phyloP scores from a whole-genome alignment of 2,329 filamentous ascomycete species.

The Plenodomus tracheiphilus region DNA sequence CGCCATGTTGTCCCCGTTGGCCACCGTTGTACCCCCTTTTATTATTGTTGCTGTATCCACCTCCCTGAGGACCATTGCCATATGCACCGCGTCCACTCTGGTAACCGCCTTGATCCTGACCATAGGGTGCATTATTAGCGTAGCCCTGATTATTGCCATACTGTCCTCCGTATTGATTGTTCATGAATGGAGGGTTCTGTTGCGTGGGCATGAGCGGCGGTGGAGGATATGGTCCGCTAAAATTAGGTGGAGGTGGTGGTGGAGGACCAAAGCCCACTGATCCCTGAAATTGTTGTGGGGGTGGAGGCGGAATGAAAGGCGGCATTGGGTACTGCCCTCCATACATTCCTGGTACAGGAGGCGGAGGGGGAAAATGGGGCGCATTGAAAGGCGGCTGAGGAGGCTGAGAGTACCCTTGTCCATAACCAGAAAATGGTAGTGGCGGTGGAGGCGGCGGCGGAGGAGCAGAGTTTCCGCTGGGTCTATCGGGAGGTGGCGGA shows the following conservation, averaged over 20 bases:
- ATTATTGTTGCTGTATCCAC: conserved; percentile 15
- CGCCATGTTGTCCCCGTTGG: conserved; percentile 19
- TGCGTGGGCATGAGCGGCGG: conserved; percentile 14
- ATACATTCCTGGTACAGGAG: conserved; percentile 18
- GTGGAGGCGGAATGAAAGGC: conserved; percentile 23
- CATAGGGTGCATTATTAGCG: background rate
- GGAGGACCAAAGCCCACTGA: conserved; percentile 21
- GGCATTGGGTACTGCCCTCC: conserved; percentile 21
- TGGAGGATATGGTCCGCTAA: conserved; percentile 24
- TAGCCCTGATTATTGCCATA: conserved; percentile 6
- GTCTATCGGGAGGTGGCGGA: background rate
- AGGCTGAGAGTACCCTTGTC: conserved; percentile 12
- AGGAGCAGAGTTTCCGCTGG: background rate
- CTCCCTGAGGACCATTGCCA: conserved; percentile 13
- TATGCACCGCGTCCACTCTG: conserved; percentile 21
- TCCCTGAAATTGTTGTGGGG: conserved; percentile 23
- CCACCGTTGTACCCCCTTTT: conserved; percentile 20
- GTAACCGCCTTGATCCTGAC: background rate
- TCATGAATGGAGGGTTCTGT: conserved; percentile 8
- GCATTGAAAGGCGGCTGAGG: conserved; percentile 18
- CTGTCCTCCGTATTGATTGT: conserved; percentile 10
- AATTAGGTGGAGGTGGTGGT: conserved; percentile 32
- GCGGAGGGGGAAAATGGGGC: conserved; percentile 23
- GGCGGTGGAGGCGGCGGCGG: background rate
- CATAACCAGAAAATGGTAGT: conserved; percentile 6